phyloP scores from a whole-genome alignment of 2,329 filamentous ascomycete genomes.

The Gaeumannomyces tritici region DNA sequence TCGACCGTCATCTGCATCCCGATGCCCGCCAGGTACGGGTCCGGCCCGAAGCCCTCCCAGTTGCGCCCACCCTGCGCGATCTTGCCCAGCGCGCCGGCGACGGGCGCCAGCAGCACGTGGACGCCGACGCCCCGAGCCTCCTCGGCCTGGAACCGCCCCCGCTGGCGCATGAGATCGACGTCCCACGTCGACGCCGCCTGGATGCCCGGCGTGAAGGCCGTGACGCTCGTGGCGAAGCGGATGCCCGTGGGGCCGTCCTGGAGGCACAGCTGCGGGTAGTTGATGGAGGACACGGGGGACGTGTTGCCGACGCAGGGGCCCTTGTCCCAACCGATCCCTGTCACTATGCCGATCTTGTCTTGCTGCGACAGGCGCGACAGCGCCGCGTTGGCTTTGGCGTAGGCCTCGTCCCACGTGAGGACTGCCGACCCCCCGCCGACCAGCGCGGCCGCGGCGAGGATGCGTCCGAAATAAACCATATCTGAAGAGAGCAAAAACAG shows the following conservation, averaged over 20 bases:
- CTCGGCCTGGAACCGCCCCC: constrained; percentile 58
- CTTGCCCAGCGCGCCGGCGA: constrained; percentile 66
- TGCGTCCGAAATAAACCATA: not conserved
- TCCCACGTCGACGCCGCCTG: constrained; percentile 77
- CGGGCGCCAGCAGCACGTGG: constrained; percentile 32
- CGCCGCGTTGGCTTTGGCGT: constrained; percentile 57
- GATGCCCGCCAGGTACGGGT: constrained; percentile 63
- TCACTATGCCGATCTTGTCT: constrained; percentile 74
- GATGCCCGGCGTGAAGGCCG: constrained; percentile 71
- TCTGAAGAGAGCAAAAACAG: not conserved
- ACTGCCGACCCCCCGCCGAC: not conserved
- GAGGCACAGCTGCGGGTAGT: constrained; percentile 65
- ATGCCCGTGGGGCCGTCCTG: constrained; percentile 76
- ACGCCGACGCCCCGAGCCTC: constrained; percentile 49
- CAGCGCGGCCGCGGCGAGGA: not conserved
- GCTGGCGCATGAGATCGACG: constrained; percentile 58
- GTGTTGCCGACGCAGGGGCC: constrained; percentile 60
- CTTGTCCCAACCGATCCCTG: constrained; percentile 67
- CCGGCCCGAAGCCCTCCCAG: constrained; percentile 76
- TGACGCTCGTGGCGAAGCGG: constrained; percentile 59
- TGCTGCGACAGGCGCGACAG: constrained; percentile 60
- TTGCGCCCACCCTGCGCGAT: constrained; percentile 65
- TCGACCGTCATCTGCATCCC: constrained; percentile 52
- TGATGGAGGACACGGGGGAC: constrained; percentile 40
- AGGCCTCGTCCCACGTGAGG: constrained; percentile 53